Conservation (phyloP, 257 asterid genomes). For the Lavandula angustifolia region DNA sequence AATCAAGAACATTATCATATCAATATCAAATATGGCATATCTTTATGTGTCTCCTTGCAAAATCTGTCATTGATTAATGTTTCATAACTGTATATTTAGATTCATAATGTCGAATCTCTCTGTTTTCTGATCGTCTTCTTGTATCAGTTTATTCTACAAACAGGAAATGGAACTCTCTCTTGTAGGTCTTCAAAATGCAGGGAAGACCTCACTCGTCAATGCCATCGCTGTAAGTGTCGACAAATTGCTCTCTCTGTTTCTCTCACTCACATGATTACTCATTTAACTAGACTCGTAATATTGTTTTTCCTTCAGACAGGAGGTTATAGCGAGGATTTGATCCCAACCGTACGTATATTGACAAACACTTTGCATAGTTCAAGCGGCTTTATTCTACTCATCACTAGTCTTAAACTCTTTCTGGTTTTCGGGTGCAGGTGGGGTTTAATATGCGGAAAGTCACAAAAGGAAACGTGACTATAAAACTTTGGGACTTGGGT, state of each 20-base stretch:
- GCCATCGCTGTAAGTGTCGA: conserved; percentile 71
- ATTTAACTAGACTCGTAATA: conserved; percentile 19
- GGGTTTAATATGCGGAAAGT: conserved; percentile 98
- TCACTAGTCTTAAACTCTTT: conserved; percentile 20
- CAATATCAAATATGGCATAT: not conserved
- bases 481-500: conserved; percentile 97
- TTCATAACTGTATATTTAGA: not conserved
- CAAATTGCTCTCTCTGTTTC: conserved; percentile 16
- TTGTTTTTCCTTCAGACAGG: conserved; percentile 69
- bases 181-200: conserved; percentile 87
- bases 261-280: conserved; percentile 5
- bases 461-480: conserved; percentile 93
- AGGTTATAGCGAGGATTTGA: conserved; percentile 92
- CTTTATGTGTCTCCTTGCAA: not conserved
- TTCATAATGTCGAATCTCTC: not conserved
- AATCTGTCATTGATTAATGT: not conserved
- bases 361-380: not conserved
- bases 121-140: conserved; percentile 28
- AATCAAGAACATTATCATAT: not conserved
- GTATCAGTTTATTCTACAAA: conserved; percentile 77
- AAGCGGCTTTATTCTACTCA: not conserved
- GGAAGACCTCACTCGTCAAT: conserved; percentile 91
- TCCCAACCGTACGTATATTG: conserved; percentile 80
- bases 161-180: conserved; percentile 97
- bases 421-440: conserved; percentile 49